A percentile compares a stretch with the other conserved stretches of the same genome.
Conservation (phyloP, 306 rosid genomes). For the Vicia faba region DNA sequence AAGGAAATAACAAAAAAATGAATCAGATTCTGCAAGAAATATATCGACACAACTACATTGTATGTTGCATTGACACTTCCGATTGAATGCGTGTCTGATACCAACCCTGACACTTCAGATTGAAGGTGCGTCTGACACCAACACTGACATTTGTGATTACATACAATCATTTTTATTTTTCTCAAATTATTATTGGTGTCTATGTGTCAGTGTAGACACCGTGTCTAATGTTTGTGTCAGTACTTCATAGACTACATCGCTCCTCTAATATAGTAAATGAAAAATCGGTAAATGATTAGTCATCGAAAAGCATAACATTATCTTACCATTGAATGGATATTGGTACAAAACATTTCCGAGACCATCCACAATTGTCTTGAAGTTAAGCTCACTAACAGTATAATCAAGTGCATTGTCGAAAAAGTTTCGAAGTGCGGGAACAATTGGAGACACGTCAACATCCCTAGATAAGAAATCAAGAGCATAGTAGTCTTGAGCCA, state of each 20-base stretch:
- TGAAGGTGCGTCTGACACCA: too few relatives aligned
- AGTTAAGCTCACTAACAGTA: constrained; percentile 91
- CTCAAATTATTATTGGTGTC: neutral
- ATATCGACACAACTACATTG: constrained; percentile 15
- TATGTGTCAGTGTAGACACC: neutral
- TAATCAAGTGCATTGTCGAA: constrained; percentile 87
- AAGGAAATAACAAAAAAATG: constrained; percentile 30
- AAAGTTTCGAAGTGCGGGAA: constrained; percentile 81
- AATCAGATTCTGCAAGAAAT: constrained; percentile 40
- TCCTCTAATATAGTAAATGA: constrained; percentile 23
- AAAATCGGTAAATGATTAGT: constrained; percentile 18
- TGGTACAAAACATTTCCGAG: constrained; percentile 87
- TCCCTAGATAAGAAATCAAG: constrained; percentile 82
- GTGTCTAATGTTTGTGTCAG: neutral
- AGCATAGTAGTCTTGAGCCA: constrained; percentile 94
- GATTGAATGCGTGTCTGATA: neutral
- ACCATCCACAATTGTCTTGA: constrained; percentile 93
- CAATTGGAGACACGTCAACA: constrained; percentile 86
- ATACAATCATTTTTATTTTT: neutral
- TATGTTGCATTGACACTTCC: neutral
- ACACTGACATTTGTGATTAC: neutral
- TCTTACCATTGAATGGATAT: constrained; percentile 93
- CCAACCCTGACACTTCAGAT: neutral
- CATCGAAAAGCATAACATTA: constrained; percentile 17
- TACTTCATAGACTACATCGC: constrained; percentile 14